phyloP scores from a whole-genome alignment of 75 land plant species.

The Chamaecyparis obtusa region DNA sequence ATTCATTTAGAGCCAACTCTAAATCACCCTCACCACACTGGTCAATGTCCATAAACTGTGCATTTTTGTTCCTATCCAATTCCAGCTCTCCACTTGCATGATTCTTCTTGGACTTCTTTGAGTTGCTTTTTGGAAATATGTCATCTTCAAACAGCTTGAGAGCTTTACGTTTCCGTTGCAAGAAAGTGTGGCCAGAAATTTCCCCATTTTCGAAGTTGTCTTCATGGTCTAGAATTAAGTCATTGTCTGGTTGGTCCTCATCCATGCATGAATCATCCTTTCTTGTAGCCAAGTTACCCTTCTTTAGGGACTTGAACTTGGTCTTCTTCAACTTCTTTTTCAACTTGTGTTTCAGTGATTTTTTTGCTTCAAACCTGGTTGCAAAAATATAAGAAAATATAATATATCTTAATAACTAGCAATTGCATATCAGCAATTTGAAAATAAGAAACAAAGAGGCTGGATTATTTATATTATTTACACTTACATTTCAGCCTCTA shows the following conservation, averaged over 20 bases:
- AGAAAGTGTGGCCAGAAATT: conserved; percentile 14
- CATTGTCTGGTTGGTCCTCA: conserved; percentile 30
- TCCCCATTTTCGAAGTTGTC: conserved; percentile 16
- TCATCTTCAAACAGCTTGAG: conserved; percentile 47
- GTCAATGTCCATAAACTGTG: conserved; percentile 19
- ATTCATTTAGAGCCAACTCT: conserved; percentile 3
- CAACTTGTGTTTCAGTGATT: conserved; percentile 36
- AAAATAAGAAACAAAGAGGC: background rate
- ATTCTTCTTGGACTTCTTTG: conserved; percentile 68
- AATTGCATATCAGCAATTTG: background rate
- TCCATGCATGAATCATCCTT: conserved; percentile 18
- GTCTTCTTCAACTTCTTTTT: conserved; percentile 77
- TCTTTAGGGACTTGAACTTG: conserved; percentile 85
- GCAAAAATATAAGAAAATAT: background rate
- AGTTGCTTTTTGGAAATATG: conserved; percentile 28
- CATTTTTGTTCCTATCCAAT: conserved; percentile 10
- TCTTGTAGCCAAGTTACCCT: conserved; percentile 48
- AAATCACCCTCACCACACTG: conserved; percentile 19
- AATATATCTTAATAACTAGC: background rate
- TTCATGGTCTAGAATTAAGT: conserved; percentile 39
- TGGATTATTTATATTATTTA: background rate
- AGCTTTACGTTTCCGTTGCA: conserved; percentile 66
- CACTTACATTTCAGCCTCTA: conserved; percentile 38
- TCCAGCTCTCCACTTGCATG: background rate
- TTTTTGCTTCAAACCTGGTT: conserved; percentile 30